Conservation (phyloP, 768 basidiomycete genomes). For the Nidularia pulvinata region DNA sequence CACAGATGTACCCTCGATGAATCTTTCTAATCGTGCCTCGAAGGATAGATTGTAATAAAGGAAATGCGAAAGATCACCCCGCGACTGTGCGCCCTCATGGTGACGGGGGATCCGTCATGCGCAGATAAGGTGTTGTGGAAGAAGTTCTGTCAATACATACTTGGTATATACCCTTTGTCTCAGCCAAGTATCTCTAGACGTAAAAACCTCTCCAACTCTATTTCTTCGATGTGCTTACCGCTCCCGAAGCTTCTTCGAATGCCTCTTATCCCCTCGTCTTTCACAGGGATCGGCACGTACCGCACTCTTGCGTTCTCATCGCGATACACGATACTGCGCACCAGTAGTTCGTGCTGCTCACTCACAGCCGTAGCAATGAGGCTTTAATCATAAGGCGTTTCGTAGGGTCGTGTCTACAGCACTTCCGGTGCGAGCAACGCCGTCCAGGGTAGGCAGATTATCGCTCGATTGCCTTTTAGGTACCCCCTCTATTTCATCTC, state of each 20-base stretch:
- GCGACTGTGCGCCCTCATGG: neutral
- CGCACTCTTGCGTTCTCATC: neutral
- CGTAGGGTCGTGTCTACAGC: neutral
- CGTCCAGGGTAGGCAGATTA: neutral
- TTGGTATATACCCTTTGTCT: neutral
- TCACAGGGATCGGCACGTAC: neutral
- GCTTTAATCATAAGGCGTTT: neutral
- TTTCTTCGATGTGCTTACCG: neutral
- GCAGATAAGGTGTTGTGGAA: neutral
- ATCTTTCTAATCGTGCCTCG: neutral
- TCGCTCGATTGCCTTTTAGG: neutral
- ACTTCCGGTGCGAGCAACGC: neutral
- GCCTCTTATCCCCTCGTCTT: neutral
- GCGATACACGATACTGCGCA: neutral
- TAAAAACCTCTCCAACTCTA: neutral
- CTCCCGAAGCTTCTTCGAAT: neutral
- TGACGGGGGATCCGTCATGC: neutral
- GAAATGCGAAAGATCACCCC: neutral
- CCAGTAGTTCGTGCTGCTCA: neutral
- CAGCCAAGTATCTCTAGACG: neutral
- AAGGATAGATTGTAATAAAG: neutral
- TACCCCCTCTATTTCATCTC: neutral
- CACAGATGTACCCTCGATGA: neutral
- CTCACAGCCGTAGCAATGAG: neutral
- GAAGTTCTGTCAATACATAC: neutral